Conservation (phyloP, 495 filamentous ascomycete species). For the Xeromyces bisporus region DNA sequence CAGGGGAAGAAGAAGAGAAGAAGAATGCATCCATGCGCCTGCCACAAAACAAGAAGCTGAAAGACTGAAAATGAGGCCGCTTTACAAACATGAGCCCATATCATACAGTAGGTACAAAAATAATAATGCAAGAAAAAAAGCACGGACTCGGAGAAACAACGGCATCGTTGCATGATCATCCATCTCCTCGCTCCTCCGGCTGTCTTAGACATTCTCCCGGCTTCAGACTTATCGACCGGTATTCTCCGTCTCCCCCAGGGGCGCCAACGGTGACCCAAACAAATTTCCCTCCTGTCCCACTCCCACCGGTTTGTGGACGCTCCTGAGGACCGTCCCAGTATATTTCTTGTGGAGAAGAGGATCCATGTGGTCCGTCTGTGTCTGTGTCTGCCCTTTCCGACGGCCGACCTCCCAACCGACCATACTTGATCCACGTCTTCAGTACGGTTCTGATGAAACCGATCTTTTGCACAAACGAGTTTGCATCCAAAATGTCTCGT, state of each 20-base stretch:
- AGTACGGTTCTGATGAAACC: constrained; percentile 54
- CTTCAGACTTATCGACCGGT: constrained; percentile 27
- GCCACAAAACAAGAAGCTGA: too few species aligned
- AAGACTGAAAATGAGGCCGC: too few species aligned
- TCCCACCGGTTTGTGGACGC: constrained; percentile 25
- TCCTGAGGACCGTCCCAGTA: constrained; percentile 55
- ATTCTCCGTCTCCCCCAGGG: constrained; percentile 48
- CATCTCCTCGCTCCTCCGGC: constrained; percentile 19
- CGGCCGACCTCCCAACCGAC: constrained; percentile 43
- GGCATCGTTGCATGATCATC: too few species aligned
- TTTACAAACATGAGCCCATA: too few species aligned
- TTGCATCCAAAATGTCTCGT: constrained; percentile 50
- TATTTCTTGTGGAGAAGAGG: constrained; percentile 32
- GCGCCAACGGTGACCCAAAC: constrained; percentile 78
- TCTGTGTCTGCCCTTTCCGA: constrained; percentile 1
- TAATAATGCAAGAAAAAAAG: too few species aligned
- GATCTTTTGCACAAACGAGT: constrained; percentile 65
- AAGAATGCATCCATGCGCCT: too few species aligned
- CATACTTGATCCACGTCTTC: constrained; percentile 53
- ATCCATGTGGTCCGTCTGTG: constrained; percentile 26
- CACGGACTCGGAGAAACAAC: too few species aligned
- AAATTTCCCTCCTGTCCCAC: constrained; percentile 47
- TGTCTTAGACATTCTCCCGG: too few species aligned
- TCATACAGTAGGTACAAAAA: too few species aligned
- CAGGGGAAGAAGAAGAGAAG: constrained; percentile 6